A percentile compares a stretch with the other conserved stretches of the same genome.
Evolutionary conservation across 768 basidiomycete genomes (phyloP).

Genomic region (Psilocybe cyanescens): DNA sequence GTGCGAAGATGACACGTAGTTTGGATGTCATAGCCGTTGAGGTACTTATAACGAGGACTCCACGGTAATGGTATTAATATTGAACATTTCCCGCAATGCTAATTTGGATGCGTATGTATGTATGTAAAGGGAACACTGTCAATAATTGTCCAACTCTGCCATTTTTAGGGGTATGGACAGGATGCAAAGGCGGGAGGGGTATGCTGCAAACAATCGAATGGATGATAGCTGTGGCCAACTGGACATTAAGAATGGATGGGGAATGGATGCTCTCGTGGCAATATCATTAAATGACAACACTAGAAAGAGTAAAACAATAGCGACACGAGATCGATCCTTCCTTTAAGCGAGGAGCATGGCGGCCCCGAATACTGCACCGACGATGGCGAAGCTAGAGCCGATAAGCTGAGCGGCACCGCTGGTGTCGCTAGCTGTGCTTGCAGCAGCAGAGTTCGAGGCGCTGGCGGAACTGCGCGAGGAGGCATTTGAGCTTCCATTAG

Average conservation of each 20-base stretch:
- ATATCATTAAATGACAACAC: neutral
- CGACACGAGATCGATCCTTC: neutral
- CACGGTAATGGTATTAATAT: too few species aligned
- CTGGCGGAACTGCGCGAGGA: neutral
- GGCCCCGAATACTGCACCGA: neutral
- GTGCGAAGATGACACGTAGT: conserved; percentile 2
- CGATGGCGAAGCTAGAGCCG: neutral
- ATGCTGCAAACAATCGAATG: too few species aligned
- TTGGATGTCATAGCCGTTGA: neutral
- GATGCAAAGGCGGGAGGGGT: too few species aligned
- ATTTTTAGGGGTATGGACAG: neutral
- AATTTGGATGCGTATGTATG: neutral
- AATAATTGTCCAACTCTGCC: neutral
- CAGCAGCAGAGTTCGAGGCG: neutral
- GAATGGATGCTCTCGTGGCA: neutral
- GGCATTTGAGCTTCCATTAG: neutral
- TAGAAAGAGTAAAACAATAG: neutral
- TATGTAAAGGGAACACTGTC: neutral
- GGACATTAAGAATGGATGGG: neutral
- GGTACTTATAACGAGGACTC: too few species aligned
- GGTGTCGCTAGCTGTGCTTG: neutral
- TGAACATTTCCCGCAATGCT: neutral
- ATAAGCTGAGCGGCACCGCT: neutral
- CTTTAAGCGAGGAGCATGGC: neutral
- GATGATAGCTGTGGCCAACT: too few species aligned